These are phyloP conservation scores for Chrysoporthe cubensis DNA, from an alignment of 2,329 filamentous ascomycete genomes.

Conservation along the genomic window DNA sequence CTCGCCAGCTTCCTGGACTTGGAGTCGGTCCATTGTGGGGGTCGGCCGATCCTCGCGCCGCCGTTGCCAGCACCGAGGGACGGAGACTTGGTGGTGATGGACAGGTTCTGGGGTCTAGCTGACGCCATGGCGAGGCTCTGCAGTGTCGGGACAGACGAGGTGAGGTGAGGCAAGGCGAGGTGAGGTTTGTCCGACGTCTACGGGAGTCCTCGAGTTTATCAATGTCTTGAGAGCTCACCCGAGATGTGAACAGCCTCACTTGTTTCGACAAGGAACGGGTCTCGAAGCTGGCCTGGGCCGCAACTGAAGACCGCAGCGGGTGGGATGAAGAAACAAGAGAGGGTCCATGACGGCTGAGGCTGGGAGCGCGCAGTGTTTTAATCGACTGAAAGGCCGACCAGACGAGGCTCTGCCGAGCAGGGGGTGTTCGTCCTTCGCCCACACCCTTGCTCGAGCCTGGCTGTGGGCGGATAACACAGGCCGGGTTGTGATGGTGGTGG, in stretches of 20 bases:
- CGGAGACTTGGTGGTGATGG: conserved; percentile 8
- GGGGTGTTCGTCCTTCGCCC: background rate
- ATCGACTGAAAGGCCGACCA: conserved; percentile 6
- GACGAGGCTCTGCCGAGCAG: conserved; percentile 24
- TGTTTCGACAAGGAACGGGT: conserved; percentile 9
- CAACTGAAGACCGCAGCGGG: conserved; percentile 2
- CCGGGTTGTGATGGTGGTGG: background rate
- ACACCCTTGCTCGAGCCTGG: background rate
- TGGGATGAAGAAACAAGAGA: conserved; percentile 17
- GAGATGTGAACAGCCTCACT: conserved; percentile 2
- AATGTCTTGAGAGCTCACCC: background rate
- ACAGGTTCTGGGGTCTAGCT: background rate
- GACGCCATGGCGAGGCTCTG: conserved; percentile 26
- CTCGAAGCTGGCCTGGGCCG: conserved; percentile 5
- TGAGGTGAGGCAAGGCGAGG: background rate
- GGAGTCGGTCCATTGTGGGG: conserved; percentile 59
- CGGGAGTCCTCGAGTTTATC: background rate
- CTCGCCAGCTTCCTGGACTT: conserved; percentile 57
- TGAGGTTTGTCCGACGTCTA: background rate
- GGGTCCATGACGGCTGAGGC: conserved; percentile 8
- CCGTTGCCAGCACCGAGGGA: conserved; percentile 22
- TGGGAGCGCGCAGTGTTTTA: conserved; percentile 27
- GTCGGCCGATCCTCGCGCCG: conserved; percentile 50
- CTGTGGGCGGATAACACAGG: background rate
- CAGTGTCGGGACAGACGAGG: conserved; percentile 10